phyloP scores from a whole-genome alignment of 495 filamentous ascomycete species.

The Penicillium malachiteum region DNA sequence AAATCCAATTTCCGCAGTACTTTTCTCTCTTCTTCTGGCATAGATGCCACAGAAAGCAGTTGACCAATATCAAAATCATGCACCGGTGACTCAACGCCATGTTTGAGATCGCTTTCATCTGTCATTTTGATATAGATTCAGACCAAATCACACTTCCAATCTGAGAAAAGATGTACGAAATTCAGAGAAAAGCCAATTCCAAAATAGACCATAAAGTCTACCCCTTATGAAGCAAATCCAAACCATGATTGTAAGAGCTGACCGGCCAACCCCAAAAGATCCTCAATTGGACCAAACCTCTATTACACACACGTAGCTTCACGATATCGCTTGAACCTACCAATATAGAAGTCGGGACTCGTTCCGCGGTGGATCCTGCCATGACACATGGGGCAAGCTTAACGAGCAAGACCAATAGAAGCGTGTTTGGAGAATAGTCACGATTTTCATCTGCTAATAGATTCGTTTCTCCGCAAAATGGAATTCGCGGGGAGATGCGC shows the following conservation, averaged over 20 bases:
- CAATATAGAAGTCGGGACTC: constrained; percentile 5
- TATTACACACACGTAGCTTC: background rate
- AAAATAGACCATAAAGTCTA: no score
- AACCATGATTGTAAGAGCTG: background rate
- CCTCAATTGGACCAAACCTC: background rate
- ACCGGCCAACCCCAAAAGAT: background rate
- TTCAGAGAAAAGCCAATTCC: no score
- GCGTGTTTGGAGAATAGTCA: background rate
- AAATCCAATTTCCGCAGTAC: constrained; percentile 36
- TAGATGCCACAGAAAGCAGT: constrained; percentile 28
- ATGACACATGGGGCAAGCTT: background rate
- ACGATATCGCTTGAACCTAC: constrained; percentile 16
- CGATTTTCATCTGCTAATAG: background rate
- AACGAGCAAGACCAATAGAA: background rate
- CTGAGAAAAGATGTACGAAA: no score
- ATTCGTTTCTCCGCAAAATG: background rate
- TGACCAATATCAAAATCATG: constrained; percentile 37
- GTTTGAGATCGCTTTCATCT: constrained; percentile 12
- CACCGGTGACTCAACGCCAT: constrained; percentile 1
- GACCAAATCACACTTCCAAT: background rate
- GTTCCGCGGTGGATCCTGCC: constrained; percentile 16
- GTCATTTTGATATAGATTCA: constrained; percentile 1
- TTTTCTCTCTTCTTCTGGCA: constrained; percentile 30
- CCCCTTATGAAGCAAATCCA: background rate
- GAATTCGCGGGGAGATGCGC: background rate